Evolutionary conservation across 441 rosid species (phyloP).

Genomic region (Raphanus hybrid): DNA sequence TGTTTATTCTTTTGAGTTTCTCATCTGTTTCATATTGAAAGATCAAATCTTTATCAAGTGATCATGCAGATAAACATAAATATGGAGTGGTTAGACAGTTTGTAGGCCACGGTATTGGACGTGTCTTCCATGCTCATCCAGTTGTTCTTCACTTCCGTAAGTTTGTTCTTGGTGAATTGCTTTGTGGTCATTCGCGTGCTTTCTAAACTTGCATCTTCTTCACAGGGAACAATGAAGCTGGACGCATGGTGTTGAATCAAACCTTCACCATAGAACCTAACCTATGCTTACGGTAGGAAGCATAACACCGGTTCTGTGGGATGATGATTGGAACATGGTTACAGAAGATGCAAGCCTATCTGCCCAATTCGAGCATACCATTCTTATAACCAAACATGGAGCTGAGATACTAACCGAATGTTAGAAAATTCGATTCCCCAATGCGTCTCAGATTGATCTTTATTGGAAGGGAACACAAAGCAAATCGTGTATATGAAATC

Average conservation of each 20-base stretch:
- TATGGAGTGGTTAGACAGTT: slow-evolving; percentile 81
- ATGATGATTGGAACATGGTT: slow-evolving; percentile 89
- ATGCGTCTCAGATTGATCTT: slow-evolving; percentile 14
- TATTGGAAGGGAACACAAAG: slow-evolving; percentile 15
- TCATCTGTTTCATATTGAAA: background rate
- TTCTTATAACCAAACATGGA: slow-evolving; percentile 76
- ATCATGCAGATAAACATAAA: slow-evolving; percentile 68
- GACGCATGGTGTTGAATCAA: slow-evolving; percentile 74
- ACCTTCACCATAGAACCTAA: slow-evolving; percentile 93
- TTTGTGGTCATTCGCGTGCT: too few species aligned
- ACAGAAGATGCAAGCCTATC: slow-evolving; percentile 90
- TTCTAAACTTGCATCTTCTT: background rate
- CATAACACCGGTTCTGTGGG: slow-evolving; percentile 76
- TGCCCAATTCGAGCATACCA: slow-evolving; percentile 92
- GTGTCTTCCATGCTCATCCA: slow-evolving; percentile 84
- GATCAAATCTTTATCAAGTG: background rate
- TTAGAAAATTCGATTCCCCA: slow-evolving; percentile 6
- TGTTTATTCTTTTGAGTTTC: background rate
- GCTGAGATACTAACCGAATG: slow-evolving; percentile 80
- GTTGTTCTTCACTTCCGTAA: too few species aligned
- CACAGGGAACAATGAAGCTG: background rate
- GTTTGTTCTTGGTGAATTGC: too few species aligned
- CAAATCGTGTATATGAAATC: slow-evolving; percentile 19
- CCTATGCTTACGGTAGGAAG: slow-evolving; percentile 92
- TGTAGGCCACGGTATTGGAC: slow-evolving; percentile 94